Conservation (phyloP, 331 rosid species). For the Rosa hybrid region DNA sequence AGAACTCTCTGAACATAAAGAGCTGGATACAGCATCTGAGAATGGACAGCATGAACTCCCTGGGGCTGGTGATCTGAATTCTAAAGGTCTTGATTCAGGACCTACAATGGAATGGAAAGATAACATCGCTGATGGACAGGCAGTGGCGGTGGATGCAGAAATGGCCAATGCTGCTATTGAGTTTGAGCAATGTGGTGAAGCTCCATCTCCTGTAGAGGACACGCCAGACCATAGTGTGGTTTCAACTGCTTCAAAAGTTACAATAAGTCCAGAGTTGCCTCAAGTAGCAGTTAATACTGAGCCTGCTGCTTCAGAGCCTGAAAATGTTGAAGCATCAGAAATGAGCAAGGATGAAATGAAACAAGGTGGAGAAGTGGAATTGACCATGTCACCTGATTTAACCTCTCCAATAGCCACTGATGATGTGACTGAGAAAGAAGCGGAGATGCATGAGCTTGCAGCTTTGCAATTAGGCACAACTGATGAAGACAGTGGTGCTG, state of each 20-base stretch:
- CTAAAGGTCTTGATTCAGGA: constrained; percentile 12
- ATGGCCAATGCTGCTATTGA: not conserved
- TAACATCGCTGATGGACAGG: not conserved
- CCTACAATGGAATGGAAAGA: not conserved
- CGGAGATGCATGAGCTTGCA: not conserved
- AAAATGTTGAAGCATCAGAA: constrained; percentile 10
- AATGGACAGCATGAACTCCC: not conserved
- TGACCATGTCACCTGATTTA: not conserved
- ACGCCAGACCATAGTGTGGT: not conserved
- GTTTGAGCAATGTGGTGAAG: constrained; percentile 8
- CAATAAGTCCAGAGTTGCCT: constrained; percentile 12
- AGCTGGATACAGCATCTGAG: not conserved
- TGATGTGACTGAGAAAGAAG: not conserved
- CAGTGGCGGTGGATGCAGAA: not conserved
- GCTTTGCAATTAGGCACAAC: constrained; percentile 22
- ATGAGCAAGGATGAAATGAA: not conserved
- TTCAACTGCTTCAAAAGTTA: not conserved
- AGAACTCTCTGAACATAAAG: not conserved
- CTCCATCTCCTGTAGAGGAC: not conserved
- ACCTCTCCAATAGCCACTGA: not conserved
- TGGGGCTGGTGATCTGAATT: not conserved
- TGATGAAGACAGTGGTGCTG: not conserved
- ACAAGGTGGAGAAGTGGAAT: not conserved
- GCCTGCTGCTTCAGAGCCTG: not conserved
- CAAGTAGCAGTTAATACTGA: constrained; percentile 28